Base-by-base conservation (phyloP, 106 monocot genomes). In the Dendrobium huoshanense region DNA sequence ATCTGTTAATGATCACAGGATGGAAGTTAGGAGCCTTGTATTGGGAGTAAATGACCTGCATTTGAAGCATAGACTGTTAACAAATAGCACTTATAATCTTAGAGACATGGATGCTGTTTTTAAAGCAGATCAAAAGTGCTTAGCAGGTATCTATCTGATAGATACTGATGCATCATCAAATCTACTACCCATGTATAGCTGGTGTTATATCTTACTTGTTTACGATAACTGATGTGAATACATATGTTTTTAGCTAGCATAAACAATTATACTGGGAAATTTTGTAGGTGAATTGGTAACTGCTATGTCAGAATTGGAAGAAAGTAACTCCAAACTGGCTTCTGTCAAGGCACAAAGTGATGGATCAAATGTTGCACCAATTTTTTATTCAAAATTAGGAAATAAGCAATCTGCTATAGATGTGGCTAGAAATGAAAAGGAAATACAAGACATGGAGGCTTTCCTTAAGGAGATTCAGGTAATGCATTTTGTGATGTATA, bases 401-500 rank as follows among this genome's bases (percentile, higher is more conserved):
- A 89, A 82, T 84, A 95, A 87, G 49, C 67, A 77, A 79, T 44
- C 61, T 40, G 43, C 19, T 79, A 81, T 45, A 72, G 89, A 92
- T 82, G 90, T 83, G 79, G 73, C 77, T 47, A 88, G 82, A 75
- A 91, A 98, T 88, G 87, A 86, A 73, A 95, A 88, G 44, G 95
- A 95, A 81, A 47, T 92, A 75, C 87, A 88, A n/a, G 89, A 95
- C 77, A 33, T 95, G 82, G 89, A 95, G 75, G 85, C 83, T 56
- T 81, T 83, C 29, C 85, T 87, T n/a, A 93, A 86, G 40, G 89
- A 95, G 73, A 75, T 88, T 33, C 86, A 67, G 87, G 95, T 94
- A 86, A 64, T 31, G 79, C 49, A 9, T 65, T 75, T 20, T 42
- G 7, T 59, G 19, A 29, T 40, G 29, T 11, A 70, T 54, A 61